Evolutionary conservation across 139 green algal species (phyloP), one percentile per base, ranked within the genome.

Genomic region (Chlorella sp.): DNA sequence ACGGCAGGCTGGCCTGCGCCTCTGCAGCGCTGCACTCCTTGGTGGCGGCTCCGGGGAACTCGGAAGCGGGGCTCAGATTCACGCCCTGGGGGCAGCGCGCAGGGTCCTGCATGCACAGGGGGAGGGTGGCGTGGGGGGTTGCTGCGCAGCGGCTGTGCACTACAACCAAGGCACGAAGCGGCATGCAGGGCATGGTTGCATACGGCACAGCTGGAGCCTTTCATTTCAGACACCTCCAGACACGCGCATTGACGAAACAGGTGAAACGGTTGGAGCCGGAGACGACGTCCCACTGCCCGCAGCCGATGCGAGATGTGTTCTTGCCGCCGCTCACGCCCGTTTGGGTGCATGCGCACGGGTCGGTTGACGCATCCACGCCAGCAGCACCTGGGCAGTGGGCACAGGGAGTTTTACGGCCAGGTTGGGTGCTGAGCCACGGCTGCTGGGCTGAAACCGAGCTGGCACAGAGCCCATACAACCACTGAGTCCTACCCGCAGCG

Each of bases 251-350:
- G 3, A 80, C 73, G 22, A 65, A 80, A 48, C 73, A 80, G 17
- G 73, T 80, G 46, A 60, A 78, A 44, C 72, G 43, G 43, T 78
- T 78, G 28, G 72, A 78, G 72, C 72, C 72, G 11, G 26, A 41
- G 30, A 83, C 77, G 30, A 83, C 13, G 58, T 83, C 77, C 38
- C 38, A 73, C 60, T 83, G 73, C n/a, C 73, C 73, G 73, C 77
- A 83, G 40, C 77, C 77, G 5, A 73, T 46, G 44, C 28, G 32
- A 28, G 28, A 74, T 0, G 77, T 83, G 58, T 83, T 83, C 19
- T 43, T 30, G 58, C 77, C 77, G 60, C 58, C 77, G 77, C 77
- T 83, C 58, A 83, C 4, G 38, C 77, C 77, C 1, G 60, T 69
- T 9, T 41, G 6, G 40, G 40, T 83, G 77, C 77, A 83, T 34